Evolutionary conservation across 192 early-diverging fungal genomes (phyloP).

Genomic region (Entomortierella parvispora): DNA sequence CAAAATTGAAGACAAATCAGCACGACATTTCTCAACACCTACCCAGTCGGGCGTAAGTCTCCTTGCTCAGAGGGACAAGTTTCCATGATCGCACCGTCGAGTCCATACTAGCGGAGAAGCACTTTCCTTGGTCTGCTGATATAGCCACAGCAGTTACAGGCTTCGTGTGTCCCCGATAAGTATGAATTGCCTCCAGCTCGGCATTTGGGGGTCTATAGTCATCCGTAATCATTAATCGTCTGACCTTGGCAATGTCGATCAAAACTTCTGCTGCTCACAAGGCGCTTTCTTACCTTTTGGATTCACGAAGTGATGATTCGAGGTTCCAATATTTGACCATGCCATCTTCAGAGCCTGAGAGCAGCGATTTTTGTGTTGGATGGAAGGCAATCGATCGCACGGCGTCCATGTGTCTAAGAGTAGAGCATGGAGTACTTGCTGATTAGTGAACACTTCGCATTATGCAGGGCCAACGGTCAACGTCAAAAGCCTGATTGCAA

Average conservation of each 20-base stretch:
- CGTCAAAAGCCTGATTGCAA: background rate
- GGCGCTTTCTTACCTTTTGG: conserved; percentile 22
- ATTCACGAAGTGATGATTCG: conserved; percentile 51
- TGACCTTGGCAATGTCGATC: background rate
- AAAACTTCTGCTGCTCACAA: background rate
- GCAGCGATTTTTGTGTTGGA: conserved; percentile 61
- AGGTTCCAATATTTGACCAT: conserved; percentile 85
- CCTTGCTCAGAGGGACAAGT: conserved; percentile 63
- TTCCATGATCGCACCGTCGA: conserved; percentile 78
- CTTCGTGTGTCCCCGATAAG: conserved; percentile 82
- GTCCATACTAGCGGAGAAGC: conserved; percentile 81
- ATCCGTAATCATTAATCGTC: background rate
- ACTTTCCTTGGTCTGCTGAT: conserved; percentile 63
- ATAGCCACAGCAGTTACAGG: conserved; percentile 75
- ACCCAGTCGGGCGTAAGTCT: conserved; percentile 66
- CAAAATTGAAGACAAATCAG: background rate
- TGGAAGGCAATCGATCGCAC: conserved; percentile 48
- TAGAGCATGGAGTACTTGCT: background rate
- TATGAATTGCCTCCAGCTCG: conserved; percentile 76
- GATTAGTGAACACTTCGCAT: background rate
- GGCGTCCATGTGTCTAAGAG: conserved; percentile 39
- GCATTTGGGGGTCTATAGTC: conserved; percentile 20
- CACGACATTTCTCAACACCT: conserved; percentile 6
- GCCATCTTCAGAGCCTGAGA: conserved; percentile 87
- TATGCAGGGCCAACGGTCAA: no score